Conservation (phyloP, 306 rosid genomes). For the Cajanus cajan region DNA sequence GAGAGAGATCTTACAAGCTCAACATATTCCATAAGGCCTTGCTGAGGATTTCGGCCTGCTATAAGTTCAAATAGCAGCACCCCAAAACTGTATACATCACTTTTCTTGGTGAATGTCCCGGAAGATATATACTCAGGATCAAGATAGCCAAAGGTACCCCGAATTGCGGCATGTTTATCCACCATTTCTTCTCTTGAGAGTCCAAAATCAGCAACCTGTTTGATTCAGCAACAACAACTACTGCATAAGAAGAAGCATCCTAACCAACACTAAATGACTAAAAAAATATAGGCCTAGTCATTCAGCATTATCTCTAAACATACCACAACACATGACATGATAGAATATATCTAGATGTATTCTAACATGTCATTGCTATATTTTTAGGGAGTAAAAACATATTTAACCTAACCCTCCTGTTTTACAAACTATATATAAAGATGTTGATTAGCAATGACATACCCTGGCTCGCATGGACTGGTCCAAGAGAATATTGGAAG, state of each 20-base stretch:
- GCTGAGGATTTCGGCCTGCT: constrained; percentile 96
- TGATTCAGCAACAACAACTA: constrained; percentile 27
- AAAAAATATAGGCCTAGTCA: not conserved
- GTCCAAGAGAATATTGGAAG: constrained; percentile 83
- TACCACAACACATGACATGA: not conserved
- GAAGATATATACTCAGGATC: constrained; percentile 95
- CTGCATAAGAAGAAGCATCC: not conserved
- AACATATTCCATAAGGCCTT: constrained; percentile 95
- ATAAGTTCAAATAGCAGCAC: constrained; percentile 92
- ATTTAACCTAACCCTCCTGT: not conserved
- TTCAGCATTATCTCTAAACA: not conserved
- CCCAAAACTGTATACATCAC: constrained; percentile 96
- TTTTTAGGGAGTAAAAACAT: not conserved
- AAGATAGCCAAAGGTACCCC: constrained; percentile 93
- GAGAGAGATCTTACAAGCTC: constrained; percentile 77
- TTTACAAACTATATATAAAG: not conserved
- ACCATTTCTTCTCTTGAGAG: constrained; percentile 97
- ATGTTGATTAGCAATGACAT: constrained; percentile 24
- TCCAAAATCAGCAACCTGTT: constrained; percentile 97
- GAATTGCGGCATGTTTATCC: constrained; percentile 73
- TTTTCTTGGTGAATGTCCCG: constrained; percentile 88
- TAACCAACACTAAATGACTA: not conserved
- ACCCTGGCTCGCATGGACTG: constrained; percentile 96
- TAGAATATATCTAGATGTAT: not conserved
- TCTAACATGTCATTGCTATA: not conserved